These are phyloP conservation scores for Neurospora hispaniola DNA, from an alignment of 495 filamentous ascomycete species.

Conservation along the genomic window DNA sequence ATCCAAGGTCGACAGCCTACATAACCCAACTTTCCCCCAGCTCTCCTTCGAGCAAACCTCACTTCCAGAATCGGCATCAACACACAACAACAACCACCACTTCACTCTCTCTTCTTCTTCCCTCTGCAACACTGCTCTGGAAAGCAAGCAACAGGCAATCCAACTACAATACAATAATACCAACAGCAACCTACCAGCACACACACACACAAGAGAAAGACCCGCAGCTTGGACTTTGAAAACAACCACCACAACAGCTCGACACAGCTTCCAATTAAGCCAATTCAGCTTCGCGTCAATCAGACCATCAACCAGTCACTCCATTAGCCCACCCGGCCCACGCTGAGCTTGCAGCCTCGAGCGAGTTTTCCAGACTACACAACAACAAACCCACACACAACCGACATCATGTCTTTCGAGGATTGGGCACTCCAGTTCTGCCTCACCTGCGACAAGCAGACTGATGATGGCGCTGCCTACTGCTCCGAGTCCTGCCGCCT, in stretches of 20 bases:
- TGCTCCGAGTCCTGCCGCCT: slow-evolving; percentile 90
- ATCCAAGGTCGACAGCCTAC: slow-evolving; percentile 13
- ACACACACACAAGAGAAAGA: not conserved
- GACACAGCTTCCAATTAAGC: not conserved
- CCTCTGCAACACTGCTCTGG: slow-evolving; percentile 4
- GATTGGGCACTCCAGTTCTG: slow-evolving; percentile 91
- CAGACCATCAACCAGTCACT: not conserved
- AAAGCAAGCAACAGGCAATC: not conserved
- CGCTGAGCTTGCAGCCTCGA: slow-evolving; percentile 1
- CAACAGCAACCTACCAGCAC: not conserved
- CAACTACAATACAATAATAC: slow-evolving; percentile 2
- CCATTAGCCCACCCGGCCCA: not conserved
- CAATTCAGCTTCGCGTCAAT: not conserved
- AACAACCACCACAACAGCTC: not conserved
- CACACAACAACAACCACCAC: slow-evolving; percentile 16
- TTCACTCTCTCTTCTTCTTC: slow-evolving; percentile 11
- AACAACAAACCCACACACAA: slow-evolving; percentile 9
- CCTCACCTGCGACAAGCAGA: slow-evolving; percentile 87
- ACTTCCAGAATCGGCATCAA: slow-evolving; percentile 13
- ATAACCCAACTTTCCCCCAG: slow-evolving; percentile 23
- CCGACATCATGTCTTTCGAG: slow-evolving; percentile 41
- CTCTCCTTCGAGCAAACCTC: slow-evolving; percentile 13
- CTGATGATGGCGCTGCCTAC: slow-evolving; percentile 63
- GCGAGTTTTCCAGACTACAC: not conserved
- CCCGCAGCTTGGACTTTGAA: not conserved